These are phyloP conservation scores for Orychophragmus violaceus DNA, from an alignment of 345 rosid genomes.

Conservation along the genomic window DNA sequence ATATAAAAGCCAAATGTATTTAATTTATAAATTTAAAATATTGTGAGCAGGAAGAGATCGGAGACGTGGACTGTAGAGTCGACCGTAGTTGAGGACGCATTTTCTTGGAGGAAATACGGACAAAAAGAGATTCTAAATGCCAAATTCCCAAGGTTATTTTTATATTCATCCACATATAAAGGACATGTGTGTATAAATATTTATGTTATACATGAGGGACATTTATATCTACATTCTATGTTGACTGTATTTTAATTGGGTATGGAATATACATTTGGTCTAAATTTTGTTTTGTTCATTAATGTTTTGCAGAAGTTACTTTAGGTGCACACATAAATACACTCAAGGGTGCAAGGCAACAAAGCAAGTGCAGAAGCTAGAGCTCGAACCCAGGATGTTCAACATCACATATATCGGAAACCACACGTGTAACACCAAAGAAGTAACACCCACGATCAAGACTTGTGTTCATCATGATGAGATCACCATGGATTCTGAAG, in stretches of 20 bases:
- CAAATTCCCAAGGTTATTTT: conserved; percentile 56
- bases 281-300: not conserved
- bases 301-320: conserved; percentile 63
- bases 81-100: conserved; percentile 40
- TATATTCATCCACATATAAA: not conserved
- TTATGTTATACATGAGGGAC: not conserved
- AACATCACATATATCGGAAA: conserved; percentile 48
- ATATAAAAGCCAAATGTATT: not conserved
- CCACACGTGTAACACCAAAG: conserved; percentile 56
- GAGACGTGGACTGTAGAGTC: conserved; percentile 36
- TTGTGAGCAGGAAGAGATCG: conserved; percentile 45
- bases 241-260: not conserved
- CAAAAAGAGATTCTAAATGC: conserved; percentile 72
- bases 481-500: conserved; percentile 16
- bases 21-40: not conserved
- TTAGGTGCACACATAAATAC: conserved; percentile 68
- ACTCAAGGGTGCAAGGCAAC: conserved; percentile 65
- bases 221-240: conserved; percentile 9
- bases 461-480: conserved; percentile 25
- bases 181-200: not conserved
- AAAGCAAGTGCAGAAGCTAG: conserved; percentile 73
- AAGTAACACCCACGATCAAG: not conserved
- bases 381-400: conserved; percentile 41
- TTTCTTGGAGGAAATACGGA: conserved; percentile 90
- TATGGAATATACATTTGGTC: conserved; percentile 6